Percentiles rank a stretch among this genome's conserved stretches.
phyloP scores from a whole-genome alignment of 345 rosid species.

The Sapria himalayana region DNA sequence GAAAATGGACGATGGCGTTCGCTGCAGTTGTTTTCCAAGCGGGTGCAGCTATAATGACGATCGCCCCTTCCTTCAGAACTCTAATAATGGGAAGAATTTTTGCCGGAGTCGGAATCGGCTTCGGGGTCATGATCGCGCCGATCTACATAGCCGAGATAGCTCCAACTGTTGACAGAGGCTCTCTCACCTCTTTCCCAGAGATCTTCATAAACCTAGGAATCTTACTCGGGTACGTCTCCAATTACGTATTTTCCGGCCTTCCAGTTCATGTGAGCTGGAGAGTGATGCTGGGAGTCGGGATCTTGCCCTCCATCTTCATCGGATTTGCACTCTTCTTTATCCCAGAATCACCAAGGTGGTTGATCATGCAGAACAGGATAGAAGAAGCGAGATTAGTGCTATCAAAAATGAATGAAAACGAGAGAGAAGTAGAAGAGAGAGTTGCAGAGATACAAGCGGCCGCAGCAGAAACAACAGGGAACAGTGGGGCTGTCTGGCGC shows the following conservation, averaged over 20 bases:
- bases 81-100: slow-evolving; percentile 59
- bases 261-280: slow-evolving; percentile 62
- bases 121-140: slow-evolving; percentile 85
- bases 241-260: slow-evolving; percentile 55
- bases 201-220: slow-evolving; percentile 67
- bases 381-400: slow-evolving; percentile 62
- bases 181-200: slow-evolving; percentile 73
- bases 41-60: slow-evolving; percentile 61
- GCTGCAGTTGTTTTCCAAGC: slow-evolving; percentile 65
- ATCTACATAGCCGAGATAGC: slow-evolving; percentile 79
- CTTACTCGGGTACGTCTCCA: slow-evolving; percentile 77
- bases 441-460: slow-evolving; percentile 55
- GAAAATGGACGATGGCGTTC: slow-evolving; percentile 88
- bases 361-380: slow-evolving; percentile 53
- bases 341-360: slow-evolving; percentile 89
- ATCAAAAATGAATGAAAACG: slow-evolving; percentile 45
- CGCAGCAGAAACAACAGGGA: slow-evolving; percentile 18
- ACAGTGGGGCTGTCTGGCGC: slow-evolving; percentile 45
- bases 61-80: slow-evolving; percentile 49
- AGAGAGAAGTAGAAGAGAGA: slow-evolving; percentile 54
- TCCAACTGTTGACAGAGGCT: slow-evolving; percentile 45
- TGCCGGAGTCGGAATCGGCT: slow-evolving; percentile 68
- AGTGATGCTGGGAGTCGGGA: slow-evolving; percentile 80
- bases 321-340: slow-evolving; percentile 59
- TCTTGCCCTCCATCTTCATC: slow-evolving; percentile 57